Conservation (phyloP, 352 stramenopile species). For the Globisporangium cylindrosporum region DNA sequence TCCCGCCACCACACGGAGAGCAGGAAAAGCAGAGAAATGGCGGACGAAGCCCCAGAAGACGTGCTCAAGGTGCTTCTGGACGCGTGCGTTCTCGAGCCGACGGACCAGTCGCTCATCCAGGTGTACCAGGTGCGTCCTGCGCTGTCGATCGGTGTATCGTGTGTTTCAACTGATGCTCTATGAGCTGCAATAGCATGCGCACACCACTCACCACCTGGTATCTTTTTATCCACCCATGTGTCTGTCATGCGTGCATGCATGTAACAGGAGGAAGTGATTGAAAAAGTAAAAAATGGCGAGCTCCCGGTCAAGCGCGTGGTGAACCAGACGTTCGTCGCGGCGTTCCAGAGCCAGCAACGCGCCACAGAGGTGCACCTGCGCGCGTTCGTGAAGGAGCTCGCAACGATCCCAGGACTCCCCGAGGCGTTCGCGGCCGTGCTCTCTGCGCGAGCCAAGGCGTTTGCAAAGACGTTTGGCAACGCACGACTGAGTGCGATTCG, state of each 20-base stretch:
- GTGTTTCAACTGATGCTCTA: background rate
- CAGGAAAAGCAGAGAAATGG: constrained; percentile 13
- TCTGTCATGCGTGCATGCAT: background rate
- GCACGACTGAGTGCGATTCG: constrained; percentile 56
- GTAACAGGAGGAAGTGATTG: constrained; percentile 53
- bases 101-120: constrained; percentile 49
- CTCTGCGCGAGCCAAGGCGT: constrained; percentile 25
- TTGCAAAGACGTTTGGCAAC: constrained; percentile 52
- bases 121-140: constrained; percentile 41
- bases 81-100: constrained; percentile 44
- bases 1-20: constrained; percentile 3
- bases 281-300: constrained; percentile 54
- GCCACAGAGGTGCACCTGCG: constrained; percentile 54
- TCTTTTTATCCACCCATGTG: constrained; percentile 2
- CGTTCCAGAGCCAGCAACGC: constrained; percentile 54
- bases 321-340: constrained; percentile 54
- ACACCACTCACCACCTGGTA: background rate
- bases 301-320: constrained; percentile 64
- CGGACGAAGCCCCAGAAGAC: constrained; percentile 35
- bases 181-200: background rate
- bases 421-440: constrained; percentile 54
- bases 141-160: background rate
- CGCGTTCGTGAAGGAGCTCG: constrained; percentile 38
- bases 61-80: constrained; percentile 64
- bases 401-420: constrained; percentile 39